Evolutionary conservation across 2,329 filamentous ascomycete genomes (phyloP).

Genomic region (Nemania abortiva): DNA sequence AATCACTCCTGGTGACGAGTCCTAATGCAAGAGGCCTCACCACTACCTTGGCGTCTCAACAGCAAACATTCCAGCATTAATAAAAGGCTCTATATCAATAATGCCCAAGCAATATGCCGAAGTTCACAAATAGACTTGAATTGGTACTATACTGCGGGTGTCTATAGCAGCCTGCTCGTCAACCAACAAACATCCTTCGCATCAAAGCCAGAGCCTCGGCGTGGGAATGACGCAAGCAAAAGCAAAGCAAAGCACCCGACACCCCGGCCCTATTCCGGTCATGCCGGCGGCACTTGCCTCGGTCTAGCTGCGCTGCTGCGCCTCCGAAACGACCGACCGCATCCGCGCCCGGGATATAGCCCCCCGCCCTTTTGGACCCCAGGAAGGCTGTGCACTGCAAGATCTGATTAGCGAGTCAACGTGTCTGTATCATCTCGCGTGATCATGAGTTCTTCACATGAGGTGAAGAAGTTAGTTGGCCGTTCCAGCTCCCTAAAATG

Average conservation of each 20-base stretch:
- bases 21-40: neutral
- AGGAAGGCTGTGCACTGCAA: conserved; percentile 31
- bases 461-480: neutral
- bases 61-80: neutral
- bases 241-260: neutral
- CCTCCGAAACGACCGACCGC: conserved; percentile 16
- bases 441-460: neutral
- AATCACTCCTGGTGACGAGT: neutral
- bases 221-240: conserved; percentile 8
- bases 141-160: neutral
- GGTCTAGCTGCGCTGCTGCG: conserved; percentile 36
- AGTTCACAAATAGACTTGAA: neutral
- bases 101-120: neutral
- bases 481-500: neutral
- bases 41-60: neutral
- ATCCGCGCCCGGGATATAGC: conserved; percentile 5
- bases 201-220: conserved; percentile 3
- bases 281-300: conserved; percentile 19
- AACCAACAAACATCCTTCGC: conserved; percentile 4
- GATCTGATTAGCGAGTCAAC: neutral
- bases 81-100: neutral
- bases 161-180: neutral
- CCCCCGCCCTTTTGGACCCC: conserved; percentile 17
- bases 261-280: conserved; percentile 15
- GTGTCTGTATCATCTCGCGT: neutral